These are phyloP conservation scores for Plasmodium berghei DNA, from an alignment of 169 alveolate genomes.

Conservation along the genomic window DNA sequence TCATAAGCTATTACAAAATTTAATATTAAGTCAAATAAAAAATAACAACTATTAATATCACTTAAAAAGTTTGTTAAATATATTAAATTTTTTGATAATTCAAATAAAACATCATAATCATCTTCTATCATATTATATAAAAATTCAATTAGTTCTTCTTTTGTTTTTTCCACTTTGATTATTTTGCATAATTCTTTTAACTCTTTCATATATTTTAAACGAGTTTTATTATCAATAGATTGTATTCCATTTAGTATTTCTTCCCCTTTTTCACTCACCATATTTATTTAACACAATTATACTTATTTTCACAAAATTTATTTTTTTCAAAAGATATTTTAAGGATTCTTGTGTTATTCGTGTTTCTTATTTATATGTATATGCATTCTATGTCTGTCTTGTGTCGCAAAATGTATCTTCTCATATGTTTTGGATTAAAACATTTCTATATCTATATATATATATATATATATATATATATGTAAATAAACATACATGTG, in stretches of 20 bases:
- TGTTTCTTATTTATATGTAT: neutral
- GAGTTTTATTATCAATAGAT: slow-evolving; percentile 45
- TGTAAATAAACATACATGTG: neutral
- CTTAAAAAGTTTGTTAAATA: slow-evolving; percentile 42
- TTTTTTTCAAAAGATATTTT: neutral
- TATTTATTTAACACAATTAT: slow-evolving; percentile 7
- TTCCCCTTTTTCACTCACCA: slow-evolving; percentile 34
- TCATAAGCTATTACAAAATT: slow-evolving; percentile 63
- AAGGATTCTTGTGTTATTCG: neutral
- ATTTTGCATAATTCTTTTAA: slow-evolving; percentile 62
- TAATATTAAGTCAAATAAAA: slow-evolving; percentile 50
- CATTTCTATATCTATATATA: neutral
- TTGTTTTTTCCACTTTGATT: slow-evolving; percentile 51
- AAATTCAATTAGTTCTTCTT: slow-evolving; percentile 61
- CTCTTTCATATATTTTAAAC: slow-evolving; percentile 44
- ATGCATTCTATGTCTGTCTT: neutral
- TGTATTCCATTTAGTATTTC: slow-evolving; percentile 73
- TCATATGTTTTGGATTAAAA: neutral
- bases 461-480: neutral
- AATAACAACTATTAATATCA: slow-evolving; percentile 33
- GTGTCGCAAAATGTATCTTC: neutral
- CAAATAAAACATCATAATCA: slow-evolving; percentile 59
- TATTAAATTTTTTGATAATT: slow-evolving; percentile 61
- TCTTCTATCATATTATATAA: slow-evolving; percentile 69
- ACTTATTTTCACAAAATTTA: neutral